Evolutionary conservation across 129 eudicot genomes (phyloP), one percentile per base, ranked within the genome.

Genomic region (Ambrosia trifida): DNA sequence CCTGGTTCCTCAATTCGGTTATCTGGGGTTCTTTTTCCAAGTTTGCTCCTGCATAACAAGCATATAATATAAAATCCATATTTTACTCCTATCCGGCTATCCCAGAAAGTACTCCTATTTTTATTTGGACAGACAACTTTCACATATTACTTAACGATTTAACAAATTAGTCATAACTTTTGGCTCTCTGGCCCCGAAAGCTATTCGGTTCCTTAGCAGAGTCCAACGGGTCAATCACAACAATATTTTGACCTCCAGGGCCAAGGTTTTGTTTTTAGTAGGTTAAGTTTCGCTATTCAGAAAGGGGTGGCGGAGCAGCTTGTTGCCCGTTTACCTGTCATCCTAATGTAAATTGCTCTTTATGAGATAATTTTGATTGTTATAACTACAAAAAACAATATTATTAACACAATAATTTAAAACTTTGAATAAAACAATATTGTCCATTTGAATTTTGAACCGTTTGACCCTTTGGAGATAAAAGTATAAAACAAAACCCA

Each of bases 1-100:
- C 96, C 96, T 92, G 98, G 84, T 92, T 92, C 87, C 86, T 85
- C 53, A 89, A 79, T 79, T 89, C 95, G 59, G 77, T 78, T 58
- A 92, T 85, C 35, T 79, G 85, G 38, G 98, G 87, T 78, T 92
- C 98, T 79, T 87, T 92, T 59, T 89, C 95, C 80, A 92, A 77
- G 82, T 92, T 92, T 52, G 81, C 81, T 77, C 96, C 98, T 92
- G 84, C 78, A 72, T 14, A 57, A 52, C 52, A n/a, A 59, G 47
- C 57, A 72, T 66, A 44, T 62, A 33, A 70, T 3, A 31, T 24
- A 43, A 24, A 65, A 31, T 14, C 38, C 3, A 9, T 14, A 50
- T 57, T 56, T 57, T 57, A 57, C 38, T 57, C 32, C 12, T 33
- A 5, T 28, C 38, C 63, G 38, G 24, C 32, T 3, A 24, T 28